Evolutionary conservation across 495 filamentous ascomycete genomes (phyloP).

Genomic region (Podospora pseudoanserina): DNA sequence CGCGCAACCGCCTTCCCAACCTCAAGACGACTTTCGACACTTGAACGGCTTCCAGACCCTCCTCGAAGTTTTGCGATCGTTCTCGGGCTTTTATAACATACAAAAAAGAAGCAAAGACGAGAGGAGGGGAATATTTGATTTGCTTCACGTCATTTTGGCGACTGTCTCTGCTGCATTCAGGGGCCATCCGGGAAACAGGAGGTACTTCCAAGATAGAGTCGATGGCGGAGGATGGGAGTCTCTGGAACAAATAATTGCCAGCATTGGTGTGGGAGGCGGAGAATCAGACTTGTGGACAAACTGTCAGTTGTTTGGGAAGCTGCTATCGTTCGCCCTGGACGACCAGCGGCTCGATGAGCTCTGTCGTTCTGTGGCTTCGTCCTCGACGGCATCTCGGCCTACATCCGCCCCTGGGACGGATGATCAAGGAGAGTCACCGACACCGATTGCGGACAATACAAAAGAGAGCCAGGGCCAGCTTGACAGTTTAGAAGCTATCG

Average conservation of each 20-base stretch:
- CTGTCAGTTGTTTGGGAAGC: conserved; percentile 75
- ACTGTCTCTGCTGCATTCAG: conserved; percentile 73
- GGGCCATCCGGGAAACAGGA: conserved; percentile 78
- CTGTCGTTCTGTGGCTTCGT: conserved; percentile 37
- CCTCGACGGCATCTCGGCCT: background rate
- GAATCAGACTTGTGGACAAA: conserved; percentile 58
- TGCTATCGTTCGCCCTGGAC: conserved; percentile 79
- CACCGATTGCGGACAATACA: conserved; percentile 7
- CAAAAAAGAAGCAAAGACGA: conserved; percentile 56
- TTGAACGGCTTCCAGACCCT: conserved; percentile 75
- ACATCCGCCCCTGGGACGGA: background rate
- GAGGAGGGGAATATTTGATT: conserved; percentile 58
- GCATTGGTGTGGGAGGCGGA: conserved; percentile 55
- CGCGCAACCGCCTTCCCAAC: conserved; percentile 38
- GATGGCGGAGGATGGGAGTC: conserved; percentile 71
- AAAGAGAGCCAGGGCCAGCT: conserved; percentile 18
- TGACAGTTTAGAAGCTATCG: conserved; percentile 34
- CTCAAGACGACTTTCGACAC: conserved; percentile 79
- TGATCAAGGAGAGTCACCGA: background rate
- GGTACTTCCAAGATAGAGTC: conserved; percentile 74
- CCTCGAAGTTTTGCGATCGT: conserved; percentile 60
- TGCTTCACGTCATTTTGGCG: conserved; percentile 66
- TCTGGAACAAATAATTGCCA: conserved; percentile 65
- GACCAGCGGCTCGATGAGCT: conserved; percentile 62
- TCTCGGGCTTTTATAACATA: conserved; percentile 69